Conservation (phyloP, 2,329 filamentous ascomycete species). For the Blumeria graminis region DNA sequence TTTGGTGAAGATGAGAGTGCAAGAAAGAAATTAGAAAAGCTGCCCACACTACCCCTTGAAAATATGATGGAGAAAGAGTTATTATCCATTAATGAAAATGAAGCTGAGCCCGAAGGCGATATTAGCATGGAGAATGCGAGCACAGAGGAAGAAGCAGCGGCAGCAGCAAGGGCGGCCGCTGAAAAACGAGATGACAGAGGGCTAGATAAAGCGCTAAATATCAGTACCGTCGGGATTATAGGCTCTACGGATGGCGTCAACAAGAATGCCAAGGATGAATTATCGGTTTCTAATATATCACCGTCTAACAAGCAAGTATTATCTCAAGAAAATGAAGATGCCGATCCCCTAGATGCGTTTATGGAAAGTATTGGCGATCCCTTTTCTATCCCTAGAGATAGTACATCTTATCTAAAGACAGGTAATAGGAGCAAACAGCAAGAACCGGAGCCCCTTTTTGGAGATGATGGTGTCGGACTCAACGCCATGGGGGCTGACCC, state of each 20-base stretch:
- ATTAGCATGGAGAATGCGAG: conserved; percentile 52
- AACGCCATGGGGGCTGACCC: conserved; percentile 38
- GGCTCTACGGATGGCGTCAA: conserved; percentile 9
- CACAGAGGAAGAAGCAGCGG: conserved; percentile 70
- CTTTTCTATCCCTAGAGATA: conserved; percentile 19
- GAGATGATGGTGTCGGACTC: conserved; percentile 51
- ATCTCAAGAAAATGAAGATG: conserved; percentile 39
- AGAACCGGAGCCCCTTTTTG: conserved; percentile 68
- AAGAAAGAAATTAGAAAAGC: conserved; percentile 71
- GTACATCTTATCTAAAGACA: conserved; percentile 10
- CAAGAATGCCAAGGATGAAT: conserved; percentile 13
- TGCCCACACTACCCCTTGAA: conserved; percentile 52
- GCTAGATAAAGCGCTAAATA: conserved; percentile 19
- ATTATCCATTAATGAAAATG: conserved; percentile 31
- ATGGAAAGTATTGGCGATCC: conserved; percentile 43
- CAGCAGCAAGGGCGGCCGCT: conserved; percentile 62
- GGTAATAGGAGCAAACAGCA: conserved; percentile 26
- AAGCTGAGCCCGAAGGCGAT: conserved; percentile 40
- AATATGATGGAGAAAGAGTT: conserved; percentile 29
- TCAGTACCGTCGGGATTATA: too few species aligned
- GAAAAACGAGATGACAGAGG: conserved; percentile 55
- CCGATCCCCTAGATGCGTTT: conserved; percentile 90
- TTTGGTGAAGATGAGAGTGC: conserved; percentile 75
- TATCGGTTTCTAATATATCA: conserved; percentile 1
- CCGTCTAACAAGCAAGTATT: background rate